These are phyloP conservation scores for Aspergillus taichungensis DNA, from an alignment of 495 filamentous ascomycete species.

Conservation along the genomic window DNA sequence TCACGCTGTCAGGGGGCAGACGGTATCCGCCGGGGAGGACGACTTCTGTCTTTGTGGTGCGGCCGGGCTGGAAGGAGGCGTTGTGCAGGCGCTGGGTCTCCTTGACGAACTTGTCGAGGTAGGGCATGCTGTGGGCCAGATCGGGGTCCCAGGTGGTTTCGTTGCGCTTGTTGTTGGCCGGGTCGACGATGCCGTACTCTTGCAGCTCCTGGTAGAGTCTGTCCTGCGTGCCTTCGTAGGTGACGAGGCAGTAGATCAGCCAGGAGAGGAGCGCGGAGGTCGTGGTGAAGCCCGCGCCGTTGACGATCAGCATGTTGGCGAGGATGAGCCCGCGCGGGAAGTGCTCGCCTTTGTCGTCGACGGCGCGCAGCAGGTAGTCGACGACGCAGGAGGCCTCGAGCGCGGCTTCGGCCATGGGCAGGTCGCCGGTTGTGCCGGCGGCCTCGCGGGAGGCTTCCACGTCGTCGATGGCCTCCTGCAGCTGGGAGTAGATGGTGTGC, in stretches of 20 bases:
- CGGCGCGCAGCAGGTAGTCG: conserved; percentile 38
- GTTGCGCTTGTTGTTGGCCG: conserved; percentile 14
- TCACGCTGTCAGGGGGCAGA: conserved; percentile 32
- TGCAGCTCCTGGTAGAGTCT: conserved; percentile 43
- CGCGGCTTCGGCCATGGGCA: conserved; percentile 40
- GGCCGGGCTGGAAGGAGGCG: conserved; percentile 46
- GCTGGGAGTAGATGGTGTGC: conserved; percentile 14
- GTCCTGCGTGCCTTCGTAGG: conserved; percentile 43
- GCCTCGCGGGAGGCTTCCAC: conserved; percentile 11
- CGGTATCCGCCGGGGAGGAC: conserved; percentile 48
- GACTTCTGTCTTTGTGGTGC: conserved; percentile 41
- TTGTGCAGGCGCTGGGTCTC: conserved; percentile 49
- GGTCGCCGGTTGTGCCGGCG: conserved; percentile 16
- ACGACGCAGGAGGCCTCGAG: conserved; percentile 34
- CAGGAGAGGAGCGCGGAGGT: conserved; percentile 44
- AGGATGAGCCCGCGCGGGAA: conserved; percentile 32
- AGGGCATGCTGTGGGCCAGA: conserved; percentile 30
- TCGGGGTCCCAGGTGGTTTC: conserved; percentile 25
- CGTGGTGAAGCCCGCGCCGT: conserved; percentile 50
- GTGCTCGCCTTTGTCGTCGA: conserved; percentile 42
- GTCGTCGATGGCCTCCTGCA: conserved; percentile 17
- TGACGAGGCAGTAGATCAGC: conserved; percentile 42
- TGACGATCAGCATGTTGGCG: conserved; percentile 23
- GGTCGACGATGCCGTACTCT: conserved; percentile 28
- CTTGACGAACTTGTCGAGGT: conserved; percentile 48